Evolutionary conservation across 108 stramenopile species (phyloP), one percentile per base, ranked within the genome.

Genomic region (Conticribra weissflogii): DNA sequence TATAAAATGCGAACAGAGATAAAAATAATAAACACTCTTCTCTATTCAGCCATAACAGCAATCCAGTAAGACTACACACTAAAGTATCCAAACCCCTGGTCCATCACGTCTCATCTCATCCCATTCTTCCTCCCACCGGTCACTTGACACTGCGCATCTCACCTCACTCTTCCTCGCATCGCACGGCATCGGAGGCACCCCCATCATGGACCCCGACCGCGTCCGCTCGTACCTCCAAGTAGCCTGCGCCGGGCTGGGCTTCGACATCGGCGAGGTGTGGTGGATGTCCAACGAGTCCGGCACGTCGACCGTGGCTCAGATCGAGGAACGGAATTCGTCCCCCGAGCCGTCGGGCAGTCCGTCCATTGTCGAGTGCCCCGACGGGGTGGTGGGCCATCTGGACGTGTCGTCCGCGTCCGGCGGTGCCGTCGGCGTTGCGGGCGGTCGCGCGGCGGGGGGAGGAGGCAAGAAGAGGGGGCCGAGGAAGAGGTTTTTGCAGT

Each of bases 181-280:
- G 36, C 36, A 41, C 36, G 36, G 12, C 36, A 41, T 12, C 8
- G 12, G 12, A 41, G 12, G 12, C 36, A 41, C 12, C 12, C 36
- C 5, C 36, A 59, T 15, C 25, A 97, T 97, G 96, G 93, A 97
- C 63, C 88, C 93, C 2, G 85, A 85, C 44, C 84, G 91, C 59
- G 87, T 97, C 15, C 85, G 81, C 33, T 82, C 94, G 8, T 97
- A 97, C 68, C 83, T 98, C 53, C 94, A 96, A 72, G 90, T 91
- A 49, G 93, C 96, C 47, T 98, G 97, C 67, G 82, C 95, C 4
- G 96, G 94, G 25, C 84, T 98, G 27, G 96, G 95, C 14, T 98
- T 97, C 60, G 96, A 97, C 62, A 93, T 98, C 54, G 97, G 97
- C 45, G 97, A 98, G 63, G 87, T 98, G 23, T 98, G 97, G 97